Base-by-base conservation (phyloP, 805 yeast genomes). In the Kregervanrija fluxuum region DNA sequence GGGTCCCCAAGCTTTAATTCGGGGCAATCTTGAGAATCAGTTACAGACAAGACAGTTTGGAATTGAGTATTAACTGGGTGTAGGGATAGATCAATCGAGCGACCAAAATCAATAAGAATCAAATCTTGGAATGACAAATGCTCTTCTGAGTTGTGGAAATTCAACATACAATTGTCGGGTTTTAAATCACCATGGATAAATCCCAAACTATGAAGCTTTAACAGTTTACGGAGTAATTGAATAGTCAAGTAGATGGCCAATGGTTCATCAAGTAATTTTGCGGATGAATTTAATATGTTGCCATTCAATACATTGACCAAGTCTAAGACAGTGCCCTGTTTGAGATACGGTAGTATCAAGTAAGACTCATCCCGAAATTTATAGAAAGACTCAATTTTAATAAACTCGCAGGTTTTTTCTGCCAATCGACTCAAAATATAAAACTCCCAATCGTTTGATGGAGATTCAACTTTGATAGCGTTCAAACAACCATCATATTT, bases 101-200 rank as follows among this genome's bases (percentile, higher is more conserved):
- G 70, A 3, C 95, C 95, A 64, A 85, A 89, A 62, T 88, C 95
- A 51, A 88, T 84, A 37, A 89, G 58, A 0, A 45, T 38, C 1
- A 60, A 10, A 38, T 59, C 64, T 11, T 47, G 40, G 28, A 46
- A 59, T 4, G 52, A 37, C 3, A 54, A 45, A 33, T 38, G 48
- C 5, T 50, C 54, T 0, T 47, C 50, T 28, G 54, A 46, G 12
- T 66, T 64, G 3, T 45, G 12, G 35, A 84, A 69, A 35, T 84
- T 63, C 0, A 87, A 56, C 95, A 89, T 84, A 51, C 93, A 85
- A 57, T 88, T 89, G 50, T 85, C 95, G 0, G 95, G 82, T 56
- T 84, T 85, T 43, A 89, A 61, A 59, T 89, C 95, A 2, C 95
- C 95, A 64, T 89, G 96, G 11, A 89, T 68, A 1, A 89, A 78